Evolutionary conservation across 306 rosid species (phyloP).

Genomic region (Pyrus betulifolia): DNA sequence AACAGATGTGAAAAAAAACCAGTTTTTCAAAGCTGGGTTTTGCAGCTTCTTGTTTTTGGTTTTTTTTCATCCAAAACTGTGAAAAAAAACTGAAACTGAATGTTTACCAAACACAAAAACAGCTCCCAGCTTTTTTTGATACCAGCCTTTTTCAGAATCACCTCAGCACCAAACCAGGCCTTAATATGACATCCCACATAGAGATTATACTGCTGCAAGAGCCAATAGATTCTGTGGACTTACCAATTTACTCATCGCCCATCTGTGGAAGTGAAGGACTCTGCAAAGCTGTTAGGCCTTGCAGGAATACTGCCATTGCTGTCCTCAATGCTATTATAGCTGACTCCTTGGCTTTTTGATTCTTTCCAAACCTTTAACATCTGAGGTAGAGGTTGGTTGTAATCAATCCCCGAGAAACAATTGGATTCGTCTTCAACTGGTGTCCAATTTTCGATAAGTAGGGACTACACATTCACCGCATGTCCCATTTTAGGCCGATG

Average conservation of each 20-base stretch:
- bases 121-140: too few species aligned
- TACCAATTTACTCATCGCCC: slow-evolving; percentile 41
- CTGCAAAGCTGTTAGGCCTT: slow-evolving; percentile 64
- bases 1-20: too few species aligned
- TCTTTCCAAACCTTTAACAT: slow-evolving; percentile 70
- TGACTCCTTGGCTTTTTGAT: slow-evolving; percentile 37
- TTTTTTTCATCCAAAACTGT: too few species aligned
- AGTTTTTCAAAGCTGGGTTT: too few species aligned
- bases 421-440: slow-evolving; percentile 46
- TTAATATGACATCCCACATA: background rate
- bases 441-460: slow-evolving; percentile 61
- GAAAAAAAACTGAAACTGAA: too few species aligned
- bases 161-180: too few species aligned
- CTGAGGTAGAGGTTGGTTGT: slow-evolving; percentile 54
- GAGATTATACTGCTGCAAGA: background rate
- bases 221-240: background rate
- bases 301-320: slow-evolving; percentile 62
- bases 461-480: slow-evolving; percentile 53
- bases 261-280: slow-evolving; percentile 57
- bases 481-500: slow-evolving; percentile 84
- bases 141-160: too few species aligned
- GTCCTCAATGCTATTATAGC: slow-evolving; percentile 38
- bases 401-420: slow-evolving; percentile 39
- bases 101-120: too few species aligned
- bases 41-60: too few species aligned